Percentiles rank a stretch among this genome's conserved stretches.
These are phyloP conservation scores for Carex littledalei DNA, from an alignment of 176 grass and related monocot species.

Conservation along the genomic window DNA sequence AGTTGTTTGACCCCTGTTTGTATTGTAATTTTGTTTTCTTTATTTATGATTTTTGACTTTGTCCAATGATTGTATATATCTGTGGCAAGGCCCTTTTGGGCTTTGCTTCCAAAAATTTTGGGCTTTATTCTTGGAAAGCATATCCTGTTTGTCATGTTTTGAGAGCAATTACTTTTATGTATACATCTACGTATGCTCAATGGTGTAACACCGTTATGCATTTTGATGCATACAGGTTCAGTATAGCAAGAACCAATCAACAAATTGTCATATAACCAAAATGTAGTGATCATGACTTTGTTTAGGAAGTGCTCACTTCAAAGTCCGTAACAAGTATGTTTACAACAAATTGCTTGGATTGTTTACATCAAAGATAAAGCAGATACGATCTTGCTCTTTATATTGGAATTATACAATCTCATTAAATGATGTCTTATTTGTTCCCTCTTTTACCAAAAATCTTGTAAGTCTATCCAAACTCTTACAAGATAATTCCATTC, in stretches of 20 bases:
- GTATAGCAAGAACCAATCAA: not conserved
- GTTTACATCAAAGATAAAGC: not conserved
- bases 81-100: not conserved
- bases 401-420: too few species aligned
- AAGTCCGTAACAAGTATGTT: not conserved
- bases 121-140: not conserved
- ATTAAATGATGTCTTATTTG: too few species aligned
- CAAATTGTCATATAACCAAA: not conserved
- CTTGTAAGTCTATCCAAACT: too few species aligned
- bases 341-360: not conserved
- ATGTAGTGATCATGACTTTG: not conserved
- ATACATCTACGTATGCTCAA: not conserved
- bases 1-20: not conserved
- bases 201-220: not conserved
- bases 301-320: not conserved
- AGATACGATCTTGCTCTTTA: not conserved
- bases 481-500: too few species aligned
- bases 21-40: slow-evolving; percentile 20
- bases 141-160: not conserved
- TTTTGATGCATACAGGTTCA: not conserved
- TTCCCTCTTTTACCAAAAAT: too few species aligned
- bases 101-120: slow-evolving; percentile 21
- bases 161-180: not conserved
- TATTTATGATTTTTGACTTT: not conserved
- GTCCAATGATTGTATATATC: slow-evolving; percentile 12